Conservation (phyloP, 257 asterid species). For the Jaltomata sinuosa region DNA sequence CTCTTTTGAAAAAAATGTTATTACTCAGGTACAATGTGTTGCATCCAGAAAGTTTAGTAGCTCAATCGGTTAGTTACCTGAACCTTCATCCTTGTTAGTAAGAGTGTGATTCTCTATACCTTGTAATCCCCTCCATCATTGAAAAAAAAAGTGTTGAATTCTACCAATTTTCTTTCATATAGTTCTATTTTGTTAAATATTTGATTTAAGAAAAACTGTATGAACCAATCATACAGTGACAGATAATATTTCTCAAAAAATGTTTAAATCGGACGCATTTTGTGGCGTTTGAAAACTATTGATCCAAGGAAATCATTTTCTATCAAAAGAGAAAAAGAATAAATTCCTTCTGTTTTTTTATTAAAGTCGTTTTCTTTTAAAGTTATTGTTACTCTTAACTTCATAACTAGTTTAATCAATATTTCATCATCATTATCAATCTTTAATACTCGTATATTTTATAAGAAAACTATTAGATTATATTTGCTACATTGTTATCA, state of each 20-base stretch:
- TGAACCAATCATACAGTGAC: background rate
- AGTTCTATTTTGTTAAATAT: background rate
- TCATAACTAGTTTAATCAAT: background rate
- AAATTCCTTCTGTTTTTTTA: background rate
- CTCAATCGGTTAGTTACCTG: too few relatives aligned
- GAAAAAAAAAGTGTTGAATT: too few relatives aligned
- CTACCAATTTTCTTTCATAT: background rate
- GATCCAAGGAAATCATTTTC: background rate
- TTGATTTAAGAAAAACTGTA: background rate
- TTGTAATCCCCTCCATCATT: too few relatives aligned
- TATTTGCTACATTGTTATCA: background rate
- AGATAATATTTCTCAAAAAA: background rate
- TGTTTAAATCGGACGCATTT: background rate
- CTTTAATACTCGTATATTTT: background rate
- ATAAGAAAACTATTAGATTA: too few relatives aligned
- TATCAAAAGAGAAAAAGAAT: background rate
- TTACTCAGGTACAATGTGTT: background rate
- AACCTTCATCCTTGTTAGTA: too few relatives aligned
- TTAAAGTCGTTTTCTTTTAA: background rate
- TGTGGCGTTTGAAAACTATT: background rate
- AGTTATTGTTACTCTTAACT: background rate
- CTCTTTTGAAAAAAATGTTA: background rate
- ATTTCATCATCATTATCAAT: background rate
- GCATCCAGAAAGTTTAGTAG: too few relatives aligned
- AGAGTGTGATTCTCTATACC: too few relatives aligned